These are phyloP conservation scores for Massariosphaeria phaeospora DNA, from an alignment of 495 filamentous ascomycete species.

Conservation along the genomic window DNA sequence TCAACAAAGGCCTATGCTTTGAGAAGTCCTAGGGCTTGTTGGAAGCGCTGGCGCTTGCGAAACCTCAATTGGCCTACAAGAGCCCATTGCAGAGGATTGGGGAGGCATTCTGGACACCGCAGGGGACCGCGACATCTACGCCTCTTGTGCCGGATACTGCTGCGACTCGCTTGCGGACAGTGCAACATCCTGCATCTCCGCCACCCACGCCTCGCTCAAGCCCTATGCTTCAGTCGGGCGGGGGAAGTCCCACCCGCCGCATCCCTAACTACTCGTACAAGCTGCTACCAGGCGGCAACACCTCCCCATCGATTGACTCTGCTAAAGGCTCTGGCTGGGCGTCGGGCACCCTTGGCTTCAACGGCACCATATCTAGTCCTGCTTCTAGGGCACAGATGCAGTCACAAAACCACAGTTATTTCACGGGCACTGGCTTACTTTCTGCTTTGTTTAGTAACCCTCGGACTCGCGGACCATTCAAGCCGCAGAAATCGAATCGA, in stretches of 20 bases:
- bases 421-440: constrained; percentile 40
- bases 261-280: constrained; percentile 29
- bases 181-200: too few species aligned
- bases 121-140: background rate
- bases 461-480: constrained; percentile 78
- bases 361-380: too few species aligned
- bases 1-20: background rate
- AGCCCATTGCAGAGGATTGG: constrained; percentile 27
- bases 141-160: background rate
- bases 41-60: constrained; percentile 9
- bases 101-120: constrained; percentile 18
- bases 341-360: too few species aligned
- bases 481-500: constrained; percentile 78
- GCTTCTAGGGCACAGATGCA: too few species aligned
- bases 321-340: background rate
- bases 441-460: constrained; percentile 63
- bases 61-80: constrained; percentile 22
- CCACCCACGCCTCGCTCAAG: too few species aligned
- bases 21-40: background rate
- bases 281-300: constrained; percentile 16
- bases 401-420: constrained; percentile 10
- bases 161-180: too few species aligned
- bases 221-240: background rate
- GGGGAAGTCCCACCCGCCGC: constrained; percentile 3
- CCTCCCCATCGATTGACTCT: constrained; percentile 5